Evolutionary conservation across 2,329 filamentous ascomycete species (phyloP), one percentile per base, ranked within the genome.

Genomic region (Colletotrichum cordylinicola): DNA sequence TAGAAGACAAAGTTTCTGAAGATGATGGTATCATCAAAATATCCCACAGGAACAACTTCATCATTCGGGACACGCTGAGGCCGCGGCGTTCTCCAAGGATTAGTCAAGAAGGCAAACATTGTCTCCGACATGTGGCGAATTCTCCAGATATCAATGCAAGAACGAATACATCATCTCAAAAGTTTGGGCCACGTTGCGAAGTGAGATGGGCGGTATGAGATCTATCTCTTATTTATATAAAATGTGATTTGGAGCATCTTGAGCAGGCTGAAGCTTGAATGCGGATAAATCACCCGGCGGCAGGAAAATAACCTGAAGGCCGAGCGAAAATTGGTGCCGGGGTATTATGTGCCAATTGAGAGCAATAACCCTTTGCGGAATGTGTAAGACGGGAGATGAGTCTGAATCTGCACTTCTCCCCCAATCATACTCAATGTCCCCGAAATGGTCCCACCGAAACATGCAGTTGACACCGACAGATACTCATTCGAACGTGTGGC

Each of bases 21-120:
- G 4, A 82, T 74, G 9, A 78, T 60, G 6, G 76, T 79, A 48
- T 82, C 78, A 52, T 83, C 82, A 24, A 80, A 81, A 55, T 77
- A 82, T 60, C 73, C 76, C 8, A 82, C 52, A 4, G 80, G 80
- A 6, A 81, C 65, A 16, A 82, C 78, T 3, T 55, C 70, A 60
- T 82, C 80, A 71, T 31, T 81, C 75, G 2, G 78, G 18, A 72
- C 61, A 24, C 70, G 70, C 27, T 72, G 55, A 29, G 24, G 24
- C 8, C 18, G 24, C 31, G 61, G 61, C 10, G 61, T 4, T 16
- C 66, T 66, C 37, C 37, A 29, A 18, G 12, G 18, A 7, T 39
- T 35, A 13, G 29, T 8, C n/a, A 67, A 55, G 9, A 35, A 21
- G 64, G n/a, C 21, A 15, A 67, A n/a, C 37, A 67, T 67, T 13